Percentiles rank a stretch among this genome's conserved stretches.
Evolutionary conservation across 345 rosid species (phyloP).

Genomic region (Garcia nutans): DNA sequence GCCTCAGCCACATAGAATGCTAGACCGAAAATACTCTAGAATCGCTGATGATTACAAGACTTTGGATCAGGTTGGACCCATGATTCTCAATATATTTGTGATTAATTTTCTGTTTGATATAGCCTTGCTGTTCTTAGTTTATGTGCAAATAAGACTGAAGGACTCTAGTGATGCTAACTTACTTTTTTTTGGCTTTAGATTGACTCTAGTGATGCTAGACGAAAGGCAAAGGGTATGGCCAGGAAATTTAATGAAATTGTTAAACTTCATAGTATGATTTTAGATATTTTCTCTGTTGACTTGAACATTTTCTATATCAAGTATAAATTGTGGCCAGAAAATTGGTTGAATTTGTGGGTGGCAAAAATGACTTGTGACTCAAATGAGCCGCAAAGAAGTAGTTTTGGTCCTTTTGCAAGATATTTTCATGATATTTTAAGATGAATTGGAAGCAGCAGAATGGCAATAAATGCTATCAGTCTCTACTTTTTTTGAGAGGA

Average conservation of each 20-base stretch:
- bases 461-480: neutral
- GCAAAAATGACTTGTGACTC: neutral
- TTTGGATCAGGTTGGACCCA: slow-evolving; percentile 72
- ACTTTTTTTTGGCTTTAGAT: too few relatives aligned
- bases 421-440: neutral
- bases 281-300: neutral
- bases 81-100: neutral
- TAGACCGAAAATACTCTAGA: slow-evolving; percentile 72
- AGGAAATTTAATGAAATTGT: neutral
- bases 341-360: neutral
- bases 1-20: slow-evolving; percentile 35
- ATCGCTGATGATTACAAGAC: slow-evolving; percentile 78
- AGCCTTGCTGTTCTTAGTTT: neutral
- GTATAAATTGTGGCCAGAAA: neutral
- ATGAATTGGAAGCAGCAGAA: neutral
- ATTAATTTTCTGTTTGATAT: neutral
- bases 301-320: neutral
- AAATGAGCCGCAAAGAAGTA: neutral
- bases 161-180: too few relatives aligned
- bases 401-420: neutral
- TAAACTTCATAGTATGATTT: neutral
- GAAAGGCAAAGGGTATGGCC: neutral
- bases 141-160: neutral
- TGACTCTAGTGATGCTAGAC: neutral
- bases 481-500: neutral